Base-by-base conservation (phyloP, 2,329 filamentous ascomycete species). In the Fragosphaeria purpurea region DNA sequence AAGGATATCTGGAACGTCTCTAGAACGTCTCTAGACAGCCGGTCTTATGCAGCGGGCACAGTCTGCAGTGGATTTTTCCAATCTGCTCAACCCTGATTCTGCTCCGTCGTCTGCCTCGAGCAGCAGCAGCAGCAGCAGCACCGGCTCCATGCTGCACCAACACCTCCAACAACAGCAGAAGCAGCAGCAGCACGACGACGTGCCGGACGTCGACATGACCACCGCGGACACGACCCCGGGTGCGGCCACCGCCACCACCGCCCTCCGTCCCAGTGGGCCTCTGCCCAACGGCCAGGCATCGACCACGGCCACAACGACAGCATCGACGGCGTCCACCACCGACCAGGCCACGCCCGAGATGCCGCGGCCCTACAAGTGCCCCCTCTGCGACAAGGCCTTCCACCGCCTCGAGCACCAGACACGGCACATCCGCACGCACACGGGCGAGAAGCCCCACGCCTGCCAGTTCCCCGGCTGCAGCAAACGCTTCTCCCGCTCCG, bases 331-430 rank as follows among this genome's bases (percentile, higher is more conserved):
- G 22, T 22, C 22, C 22, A 3, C 22, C 3, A 3, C 22, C 22
- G 22, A 22, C 22, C 69, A 88, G 76, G 39, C 55, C 6, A 52
- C 55, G 46, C 71, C 68, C 57, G 91, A 97, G 69, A 80, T 97
- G 49, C 93, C 93, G 53, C 84, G 93, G 51, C 91, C 91, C 1
- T 98, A 98, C 82, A 97, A 97, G 75, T 98, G 91, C 69, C 90
- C 91, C 54, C 80, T 98, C 56, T 98, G 93, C 74, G 91, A 96
- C 63, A 95, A 96, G 77, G 91, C 93, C 54, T 98, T 98, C 72
- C 93, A 97, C 75, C 88, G 93, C 56, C 78, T 98, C 41, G 91
- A 97, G 74, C 91, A 97, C 68, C 91, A 96, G 76, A 83, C 79
- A 30, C 72, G 77, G 61, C 91, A 98, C 70, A 97, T 97, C 64